Conservation (phyloP, 345 rosid species). For the Moricandia moricandioides region DNA sequence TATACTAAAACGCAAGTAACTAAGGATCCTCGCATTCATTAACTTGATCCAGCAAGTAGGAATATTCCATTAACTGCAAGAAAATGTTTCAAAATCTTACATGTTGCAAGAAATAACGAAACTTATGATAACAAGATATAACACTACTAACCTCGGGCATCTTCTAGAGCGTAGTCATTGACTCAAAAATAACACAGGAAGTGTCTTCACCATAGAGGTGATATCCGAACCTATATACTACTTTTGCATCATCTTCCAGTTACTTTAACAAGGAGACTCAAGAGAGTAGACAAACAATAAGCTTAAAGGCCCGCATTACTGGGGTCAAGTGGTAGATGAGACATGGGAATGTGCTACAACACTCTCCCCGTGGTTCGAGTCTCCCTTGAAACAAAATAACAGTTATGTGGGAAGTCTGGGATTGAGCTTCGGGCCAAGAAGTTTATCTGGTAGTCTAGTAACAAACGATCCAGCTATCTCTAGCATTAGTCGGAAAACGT, state of each 20-base stretch:
- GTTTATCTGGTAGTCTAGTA: too few relatives aligned
- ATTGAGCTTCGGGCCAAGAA: too few relatives aligned
- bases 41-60: constrained; percentile 70
- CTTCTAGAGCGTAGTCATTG: constrained; percentile 91
- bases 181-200: constrained; percentile 91
- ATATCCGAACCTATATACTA: constrained; percentile 80
- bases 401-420: too few relatives aligned
- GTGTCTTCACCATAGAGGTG: constrained; percentile 93
- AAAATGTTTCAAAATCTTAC: constrained; percentile 1
- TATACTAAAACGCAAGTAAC: constrained; percentile 62
- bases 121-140: not conserved
- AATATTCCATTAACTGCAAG: constrained; percentile 83
- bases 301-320: too few relatives aligned
- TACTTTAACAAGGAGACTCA: constrained; percentile 26
- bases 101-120: constrained; percentile 9
- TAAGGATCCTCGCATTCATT: constrained; percentile 74
- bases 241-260: constrained; percentile 95
- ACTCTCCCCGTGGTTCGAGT: too few relatives aligned
- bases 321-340: too few relatives aligned
- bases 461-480: too few relatives aligned
- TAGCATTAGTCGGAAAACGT: too few relatives aligned
- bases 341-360: too few relatives aligned
- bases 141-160: constrained; percentile 78
- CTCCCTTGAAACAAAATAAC: too few relatives aligned
- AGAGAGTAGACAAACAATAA: too few relatives aligned